Conservation (phyloP, 331 rosid species). For the Quercus phellos region DNA sequence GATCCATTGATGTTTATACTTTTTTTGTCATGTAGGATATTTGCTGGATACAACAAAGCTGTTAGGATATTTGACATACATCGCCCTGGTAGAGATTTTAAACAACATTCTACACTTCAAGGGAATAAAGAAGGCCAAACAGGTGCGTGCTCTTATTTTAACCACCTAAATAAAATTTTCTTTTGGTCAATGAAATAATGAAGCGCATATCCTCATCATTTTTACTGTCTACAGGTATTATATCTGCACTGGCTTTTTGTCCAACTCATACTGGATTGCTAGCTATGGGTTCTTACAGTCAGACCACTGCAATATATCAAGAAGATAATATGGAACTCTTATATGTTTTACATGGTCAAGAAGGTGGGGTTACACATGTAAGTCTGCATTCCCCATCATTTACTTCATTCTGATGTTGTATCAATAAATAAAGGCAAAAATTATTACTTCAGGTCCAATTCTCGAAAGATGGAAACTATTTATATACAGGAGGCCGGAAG, state of each 20-base stretch:
- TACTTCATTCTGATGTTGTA: constrained; percentile 9
- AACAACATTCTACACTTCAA: constrained; percentile 60
- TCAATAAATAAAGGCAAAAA: constrained; percentile 8
- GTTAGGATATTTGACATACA: constrained; percentile 90
- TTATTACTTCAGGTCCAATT: constrained; percentile 70
- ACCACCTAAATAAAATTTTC: constrained; percentile 4
- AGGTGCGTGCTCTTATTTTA: constrained; percentile 39
- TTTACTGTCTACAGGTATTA: constrained; percentile 50
- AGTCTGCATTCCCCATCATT: constrained; percentile 35
- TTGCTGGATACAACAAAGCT: constrained; percentile 91
- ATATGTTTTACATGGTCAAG: constrained; percentile 89
- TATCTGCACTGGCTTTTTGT: constrained; percentile 88
- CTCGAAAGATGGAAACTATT: constrained; percentile 87
- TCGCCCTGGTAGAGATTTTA: constrained; percentile 90
- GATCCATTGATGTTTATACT: background rate
- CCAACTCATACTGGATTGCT: constrained; percentile 81
- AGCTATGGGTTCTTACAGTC: constrained; percentile 88
- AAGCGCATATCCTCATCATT: constrained; percentile 7
- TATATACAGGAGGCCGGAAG: constrained; percentile 93
- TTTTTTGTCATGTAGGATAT: constrained; percentile 54
- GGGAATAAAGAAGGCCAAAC: constrained; percentile 89
- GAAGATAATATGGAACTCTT: constrained; percentile 91
- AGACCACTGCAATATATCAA: constrained; percentile 74
- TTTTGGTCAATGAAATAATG: background rate
- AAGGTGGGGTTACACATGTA: constrained; percentile 98